Evolutionary conservation across 176 grass and related monocot genomes (phyloP).

Genomic region (Oryza officinalis): DNA sequence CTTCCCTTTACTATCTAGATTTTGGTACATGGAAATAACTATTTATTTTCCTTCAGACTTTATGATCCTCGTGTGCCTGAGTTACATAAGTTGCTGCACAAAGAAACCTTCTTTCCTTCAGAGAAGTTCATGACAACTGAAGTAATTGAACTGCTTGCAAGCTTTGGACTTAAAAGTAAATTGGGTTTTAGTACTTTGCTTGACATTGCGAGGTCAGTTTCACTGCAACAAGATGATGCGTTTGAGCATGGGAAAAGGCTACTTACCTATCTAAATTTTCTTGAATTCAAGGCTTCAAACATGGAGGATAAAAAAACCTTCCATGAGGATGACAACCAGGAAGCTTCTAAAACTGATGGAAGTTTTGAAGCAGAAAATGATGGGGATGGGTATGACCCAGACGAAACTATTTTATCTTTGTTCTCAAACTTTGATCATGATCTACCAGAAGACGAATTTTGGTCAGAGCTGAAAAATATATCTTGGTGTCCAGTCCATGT

Average conservation of each 20-base stretch:
- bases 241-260: slow-evolving; percentile 54
- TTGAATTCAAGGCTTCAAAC: slow-evolving; percentile 70
- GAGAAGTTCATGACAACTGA: slow-evolving; percentile 64
- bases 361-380: slow-evolving; percentile 41
- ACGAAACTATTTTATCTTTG: slow-evolving; percentile 43
- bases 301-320: slow-evolving; percentile 25
- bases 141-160: slow-evolving; percentile 73
- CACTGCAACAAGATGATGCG: slow-evolving; percentile 51
- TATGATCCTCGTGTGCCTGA: slow-evolving; percentile 93
- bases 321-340: slow-evolving; percentile 24
- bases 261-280: slow-evolving; percentile 71
- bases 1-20: slow-evolving; percentile 5
- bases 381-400: slow-evolving; percentile 38
- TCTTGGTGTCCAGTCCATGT: slow-evolving; percentile 84
- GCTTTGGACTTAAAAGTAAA: slow-evolving; percentile 82
- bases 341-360: slow-evolving; percentile 41
- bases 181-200: slow-evolving; percentile 79
- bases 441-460: slow-evolving; percentile 83
- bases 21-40: slow-evolving; percentile 32
- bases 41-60: slow-evolving; percentile 62
- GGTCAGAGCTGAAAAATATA: slow-evolving; percentile 79
- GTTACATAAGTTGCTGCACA: slow-evolving; percentile 75
- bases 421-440: slow-evolving; percentile 80
- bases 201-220: slow-evolving; percentile 86
- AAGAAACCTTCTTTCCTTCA: slow-evolving; percentile 96